These are phyloP conservation scores for Senna tora DNA, from an alignment of 306 rosid genomes.

Conservation along the genomic window DNA sequence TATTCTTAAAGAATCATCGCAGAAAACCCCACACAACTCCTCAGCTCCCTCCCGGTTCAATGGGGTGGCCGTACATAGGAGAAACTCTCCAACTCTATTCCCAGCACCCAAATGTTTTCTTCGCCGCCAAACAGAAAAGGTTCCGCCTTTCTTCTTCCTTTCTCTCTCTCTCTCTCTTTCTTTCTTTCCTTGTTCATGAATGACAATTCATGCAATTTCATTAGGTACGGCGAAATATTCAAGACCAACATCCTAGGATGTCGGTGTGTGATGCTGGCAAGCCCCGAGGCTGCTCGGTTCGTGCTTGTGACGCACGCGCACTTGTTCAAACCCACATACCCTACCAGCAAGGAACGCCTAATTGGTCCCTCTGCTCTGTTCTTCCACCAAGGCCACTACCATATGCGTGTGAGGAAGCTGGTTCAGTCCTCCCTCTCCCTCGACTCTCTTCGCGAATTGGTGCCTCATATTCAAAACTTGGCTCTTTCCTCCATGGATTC, in stretches of 20 bases:
- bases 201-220: neutral
- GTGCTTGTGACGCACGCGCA: constrained; percentile 80
- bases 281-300: constrained; percentile 85
- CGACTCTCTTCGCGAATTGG: constrained; percentile 57
- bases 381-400: constrained; percentile 78
- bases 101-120: constrained; percentile 73
- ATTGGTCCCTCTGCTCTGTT: constrained; percentile 87
- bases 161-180: too few species aligned
- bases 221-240: constrained; percentile 93
- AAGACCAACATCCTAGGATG: constrained; percentile 85
- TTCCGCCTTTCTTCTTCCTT: constrained; percentile 9
- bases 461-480: constrained; percentile 56
- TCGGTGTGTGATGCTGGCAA: constrained; percentile 84
- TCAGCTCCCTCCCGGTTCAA: constrained; percentile 92
- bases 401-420: constrained; percentile 68
- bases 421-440: constrained; percentile 64
- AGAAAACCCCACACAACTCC: constrained; percentile 34
- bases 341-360: constrained; percentile 80
- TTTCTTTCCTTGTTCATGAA: neutral
- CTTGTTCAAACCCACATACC: constrained; percentile 88
- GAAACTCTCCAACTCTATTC: constrained; percentile 85
- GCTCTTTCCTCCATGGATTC: constrained; percentile 54
- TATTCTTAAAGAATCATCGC: constrained; percentile 33
- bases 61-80: constrained; percentile 95
- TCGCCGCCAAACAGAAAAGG: constrained; percentile 76